Conservation (phyloP, 179 eudicot species). For the Gypsophila paniculata region DNA sequence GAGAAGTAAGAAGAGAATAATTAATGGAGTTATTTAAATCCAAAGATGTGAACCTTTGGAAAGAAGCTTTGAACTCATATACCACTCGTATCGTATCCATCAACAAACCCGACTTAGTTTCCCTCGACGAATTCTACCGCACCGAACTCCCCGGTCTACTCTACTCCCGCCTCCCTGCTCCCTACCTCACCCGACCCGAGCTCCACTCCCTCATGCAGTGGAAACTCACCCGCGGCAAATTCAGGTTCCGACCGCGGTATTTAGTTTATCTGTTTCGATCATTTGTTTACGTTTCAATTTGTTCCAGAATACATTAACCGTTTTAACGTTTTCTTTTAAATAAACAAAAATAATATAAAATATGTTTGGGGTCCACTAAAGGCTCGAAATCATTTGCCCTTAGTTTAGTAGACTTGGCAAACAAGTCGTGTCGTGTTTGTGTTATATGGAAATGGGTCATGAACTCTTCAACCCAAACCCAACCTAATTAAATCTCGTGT, state of each 20-base stretch:
- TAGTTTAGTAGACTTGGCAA: too few species aligned
- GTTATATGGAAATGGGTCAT: too few species aligned
- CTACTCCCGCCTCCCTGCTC: slow-evolving; percentile 53
- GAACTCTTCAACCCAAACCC: too few species aligned
- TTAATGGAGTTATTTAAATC: slow-evolving; percentile 48
- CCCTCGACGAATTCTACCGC: slow-evolving; percentile 66
- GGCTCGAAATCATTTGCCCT: too few species aligned
- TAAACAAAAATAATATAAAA: too few species aligned
- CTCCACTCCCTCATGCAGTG: slow-evolving; percentile 77
- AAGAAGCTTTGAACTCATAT: slow-evolving; percentile 48
- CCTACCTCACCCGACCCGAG: slow-evolving; percentile 59
- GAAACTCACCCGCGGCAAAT: slow-evolving; percentile 91
- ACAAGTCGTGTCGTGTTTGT: too few species aligned
- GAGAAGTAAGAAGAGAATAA: not conserved
- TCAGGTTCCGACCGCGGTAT: slow-evolving; percentile 34
- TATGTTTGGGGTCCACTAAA: too few species aligned
- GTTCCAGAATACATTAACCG: too few species aligned
- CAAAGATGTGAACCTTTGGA: slow-evolving; percentile 45
- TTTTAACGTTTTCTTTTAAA: too few species aligned
- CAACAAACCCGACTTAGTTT: slow-evolving; percentile 43
- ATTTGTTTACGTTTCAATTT: too few species aligned
- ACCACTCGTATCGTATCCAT: slow-evolving; percentile 36
- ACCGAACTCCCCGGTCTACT: slow-evolving; percentile 54
- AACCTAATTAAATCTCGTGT: too few species aligned
- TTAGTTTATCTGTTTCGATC: not conserved